Base-by-base conservation (phyloP, 2,329 filamentous ascomycete genomes). In the Rutstroemia sp. region DNA sequence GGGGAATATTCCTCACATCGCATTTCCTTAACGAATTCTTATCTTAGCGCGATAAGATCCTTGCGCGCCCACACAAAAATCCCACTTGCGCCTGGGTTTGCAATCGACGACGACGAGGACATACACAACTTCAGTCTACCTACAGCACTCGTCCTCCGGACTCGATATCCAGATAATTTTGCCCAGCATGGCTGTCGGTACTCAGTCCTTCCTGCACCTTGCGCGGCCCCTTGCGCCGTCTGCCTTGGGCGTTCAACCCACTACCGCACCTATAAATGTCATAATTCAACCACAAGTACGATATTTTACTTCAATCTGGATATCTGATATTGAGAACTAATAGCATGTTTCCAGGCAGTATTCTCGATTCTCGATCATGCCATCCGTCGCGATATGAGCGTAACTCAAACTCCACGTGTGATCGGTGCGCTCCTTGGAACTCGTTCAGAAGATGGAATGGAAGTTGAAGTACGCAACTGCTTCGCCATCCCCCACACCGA, bases 401-500 rank as follows among this genome's bases (percentile, higher is more conserved):
- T 83, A 65, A 86, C 87, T 64, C 90, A 96, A 74, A 91, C 94
- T 70, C 90, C 94, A 69, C 89, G 94, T 70, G 94, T 99, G 62
- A 99, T 99, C 70, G 94, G 94, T 69, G 96, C 94, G 59, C 84
- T 99, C 56, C 85, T 99, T 57, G 94, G 94, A 71, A 87, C 87
- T 65, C 88, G 94, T 65, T 94, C 88, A 71, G 94, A 99, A 77
- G 94, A 99, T 80, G 94, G 92, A 73, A 90, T 88, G 71, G 92
- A 97, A 74, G 90, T 95, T 69, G 91, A 95, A 75, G 94, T 99
- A 69, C 86, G 90, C 71, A 95, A 90, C 71, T 92, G 90, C 77
- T 99, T 99, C 73, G 94, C 94, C 65, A 95, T 99, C 70, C 92
- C 92, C 65, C 94, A 99, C 79, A 97, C 92, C 66, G 94, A 99